A percentile compares a stretch with the other conserved stretches of the same genome.
phyloP scores from a whole-genome alignment of 2,329 filamentous ascomycete genomes.

The Cryphonectria nitschkei region DNA sequence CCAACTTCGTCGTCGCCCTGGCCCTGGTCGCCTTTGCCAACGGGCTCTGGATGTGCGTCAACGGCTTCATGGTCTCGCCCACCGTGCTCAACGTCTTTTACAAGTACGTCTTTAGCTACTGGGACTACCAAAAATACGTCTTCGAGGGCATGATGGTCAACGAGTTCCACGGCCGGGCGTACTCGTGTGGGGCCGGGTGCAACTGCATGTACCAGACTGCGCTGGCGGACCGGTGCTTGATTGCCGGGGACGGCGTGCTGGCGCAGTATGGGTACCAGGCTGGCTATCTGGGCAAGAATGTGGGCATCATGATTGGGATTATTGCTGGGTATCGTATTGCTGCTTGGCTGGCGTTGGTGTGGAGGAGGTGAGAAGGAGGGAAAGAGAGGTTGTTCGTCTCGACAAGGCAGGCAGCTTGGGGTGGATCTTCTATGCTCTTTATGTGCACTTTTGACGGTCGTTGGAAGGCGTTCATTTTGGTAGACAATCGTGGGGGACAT shows the following conservation, averaged over 20 bases:
- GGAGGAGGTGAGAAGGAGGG: slow-evolving; percentile 34
- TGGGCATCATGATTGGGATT: slow-evolving; percentile 79
- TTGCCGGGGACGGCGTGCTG: slow-evolving; percentile 72
- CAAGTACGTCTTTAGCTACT: slow-evolving; percentile 86
- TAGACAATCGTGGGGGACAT: not conserved
- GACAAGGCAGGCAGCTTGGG: too few relatives aligned
- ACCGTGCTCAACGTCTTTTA: slow-evolving; percentile 79
- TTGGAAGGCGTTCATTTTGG: not conserved
- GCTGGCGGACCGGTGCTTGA: slow-evolving; percentile 66
- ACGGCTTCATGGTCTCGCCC: slow-evolving; percentile 78
- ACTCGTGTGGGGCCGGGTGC: slow-evolving; percentile 60
- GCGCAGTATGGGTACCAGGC: slow-evolving; percentile 70
- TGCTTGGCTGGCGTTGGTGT: slow-evolving; percentile 63
- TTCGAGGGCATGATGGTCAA: slow-evolving; percentile 95
- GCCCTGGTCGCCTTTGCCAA: slow-evolving; percentile 85
- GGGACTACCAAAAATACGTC: slow-evolving; percentile 84
- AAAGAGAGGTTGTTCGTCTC: not conserved
- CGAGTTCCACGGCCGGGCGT: slow-evolving; percentile 71
- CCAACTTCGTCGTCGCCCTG: slow-evolving; percentile 78
- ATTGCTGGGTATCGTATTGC: slow-evolving; percentile 73
- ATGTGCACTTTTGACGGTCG: not conserved
- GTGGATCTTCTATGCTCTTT: not conserved
- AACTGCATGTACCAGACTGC: slow-evolving; percentile 73
- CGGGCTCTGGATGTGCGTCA: slow-evolving; percentile 86
- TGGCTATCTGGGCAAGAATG: slow-evolving; percentile 67